Conservation (phyloP, 1,139 yeast genomes). For the Hansenula anomala region DNA sequence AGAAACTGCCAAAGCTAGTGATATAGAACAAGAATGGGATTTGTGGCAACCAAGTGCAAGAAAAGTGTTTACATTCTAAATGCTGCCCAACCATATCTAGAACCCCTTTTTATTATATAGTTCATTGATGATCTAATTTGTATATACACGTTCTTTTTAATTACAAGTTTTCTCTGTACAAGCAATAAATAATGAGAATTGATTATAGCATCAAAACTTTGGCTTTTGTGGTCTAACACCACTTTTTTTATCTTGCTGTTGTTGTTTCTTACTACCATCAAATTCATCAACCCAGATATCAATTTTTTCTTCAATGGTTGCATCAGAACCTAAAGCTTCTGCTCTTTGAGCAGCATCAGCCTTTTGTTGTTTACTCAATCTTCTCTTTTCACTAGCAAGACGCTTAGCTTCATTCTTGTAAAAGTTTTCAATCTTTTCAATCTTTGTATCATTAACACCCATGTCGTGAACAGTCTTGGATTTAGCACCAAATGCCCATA, state of each 20-base stretch:
- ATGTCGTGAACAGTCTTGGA: slow-evolving; percentile 33
- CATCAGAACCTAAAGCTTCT: slow-evolving; percentile 9
- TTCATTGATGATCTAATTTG: too few relatives aligned
- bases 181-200: too few relatives aligned
- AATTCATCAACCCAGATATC: slow-evolving; percentile 18
- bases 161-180: too few relatives aligned
- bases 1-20: neutral
- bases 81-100: neutral
- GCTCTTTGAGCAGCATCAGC: slow-evolving; percentile 8
- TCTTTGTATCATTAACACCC: slow-evolving; percentile 24
- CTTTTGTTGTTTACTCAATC: slow-evolving; percentile 20
- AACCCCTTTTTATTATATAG: neutral
- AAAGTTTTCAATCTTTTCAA: slow-evolving; percentile 24
- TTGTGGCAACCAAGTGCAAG: slow-evolving; percentile 6
- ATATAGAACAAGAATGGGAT: slow-evolving; percentile 7
- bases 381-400: slow-evolving; percentile 14
- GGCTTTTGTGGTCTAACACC: too few relatives aligned
- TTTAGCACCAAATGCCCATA: slow-evolving; percentile 83
- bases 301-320: slow-evolving; percentile 19
- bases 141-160: too few relatives aligned
- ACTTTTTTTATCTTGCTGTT: slow-evolving; percentile 8
- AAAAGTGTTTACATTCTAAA: slow-evolving; percentile 4
- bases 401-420: slow-evolving; percentile 17
- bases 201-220: too few relatives aligned
- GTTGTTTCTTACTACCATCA: slow-evolving; percentile 18